Base-by-base conservation (phyloP, 2,329 filamentous ascomycete species). In the Tolypocladium endophyticum region DNA sequence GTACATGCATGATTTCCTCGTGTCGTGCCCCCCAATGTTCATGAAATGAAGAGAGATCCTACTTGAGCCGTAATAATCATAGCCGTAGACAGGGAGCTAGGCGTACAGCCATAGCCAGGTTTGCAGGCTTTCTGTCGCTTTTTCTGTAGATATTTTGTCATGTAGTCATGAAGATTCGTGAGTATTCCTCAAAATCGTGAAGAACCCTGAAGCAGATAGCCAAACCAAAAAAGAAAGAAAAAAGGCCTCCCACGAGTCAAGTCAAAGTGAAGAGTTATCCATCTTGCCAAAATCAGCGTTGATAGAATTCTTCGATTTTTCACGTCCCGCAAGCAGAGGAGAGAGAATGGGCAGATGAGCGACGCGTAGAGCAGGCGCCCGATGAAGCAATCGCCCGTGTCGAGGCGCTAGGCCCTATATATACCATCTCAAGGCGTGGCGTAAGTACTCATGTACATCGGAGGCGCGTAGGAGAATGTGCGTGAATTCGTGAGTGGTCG, bases 401-500 rank as follows among this genome's bases (percentile, higher is more conserved):
- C 20, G 50, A 7, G 20, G 30, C 50, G 11, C 30, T 20, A 35
- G 50, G 50, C 50, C 50, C 20, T 5, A 20, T 53, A 53, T 53
- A 53, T 53, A 53, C 50, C 50, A 35, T 53, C 9, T 53, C 18
- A n/a, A 18, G 50, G 50, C 50, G 50, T n/a, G 50, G 20, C 9
- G 7, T 5, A 53, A 14, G 30, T 53, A n/a, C 39, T 23, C 30
- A 33, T 47, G n/a, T 30, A 50, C 55, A 55, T 43, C 47, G n/a
- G 57, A 28, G 57, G 47, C 39, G 56, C 43, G 41, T 36, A 7
- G 30, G 41, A 23, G 35, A 35, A n/a, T 35, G 50, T 53, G 30
- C 50, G 50, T 53, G n/a, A 53, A 53, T 43, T 63, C 61, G 33
- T 64, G 23, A 59, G 52, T 14, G 43, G 58, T 63, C 63, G 61